Evolutionary conservation across 805 yeast genomes (phyloP), one percentile per base, ranked within the genome.

Genomic region (Ogataea glucozyma): DNA sequence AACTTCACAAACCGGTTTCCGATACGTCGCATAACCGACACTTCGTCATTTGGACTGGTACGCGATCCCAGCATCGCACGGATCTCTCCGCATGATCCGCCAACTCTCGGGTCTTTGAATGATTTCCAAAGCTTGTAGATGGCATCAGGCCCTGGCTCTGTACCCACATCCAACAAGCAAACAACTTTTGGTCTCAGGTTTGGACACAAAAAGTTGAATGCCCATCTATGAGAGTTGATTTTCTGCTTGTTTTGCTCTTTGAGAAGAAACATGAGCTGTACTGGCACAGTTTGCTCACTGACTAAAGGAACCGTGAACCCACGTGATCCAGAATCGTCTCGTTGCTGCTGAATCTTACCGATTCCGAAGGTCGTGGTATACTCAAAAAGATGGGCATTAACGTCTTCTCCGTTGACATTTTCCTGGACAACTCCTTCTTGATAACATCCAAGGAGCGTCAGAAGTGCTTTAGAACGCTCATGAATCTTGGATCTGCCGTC

Each of bases 21-120:
- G 12, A 52, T 4, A 30, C 50, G 58, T 10, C 49, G 52, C 17
- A 44, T 21, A 13, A 54, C n/a, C 14, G 59, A 46, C n/a, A 48
- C 47, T 19, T 62, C 66, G 49, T 61, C 65, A 36, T 62, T 60
- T 9, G 60, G 57, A 40, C 57, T 52, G 37, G 61, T 49, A 31
- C 55, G 58, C 26, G 48, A 51, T 8, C 67, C 67, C 11, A 63
- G 53, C 68, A 85, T 82, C 1, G 95, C 91, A 50, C 83, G 80
- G 66, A 91, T 90, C 63, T 91, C 98, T 49, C 98, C 98, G 76
- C 98, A 91, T 0, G 97, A 95, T 38, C 98, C 98, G 10, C 95
- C 98, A 22, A 91, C 95, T 46, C 79, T 78, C 2, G 88, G 84
- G 56, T 77, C 78, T 51, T 80, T 72, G 60, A 91, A 91, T 24